phyloP scores from a whole-genome alignment of 176 grass and related monocot genomes.

The Microstegium vimineum region DNA sequence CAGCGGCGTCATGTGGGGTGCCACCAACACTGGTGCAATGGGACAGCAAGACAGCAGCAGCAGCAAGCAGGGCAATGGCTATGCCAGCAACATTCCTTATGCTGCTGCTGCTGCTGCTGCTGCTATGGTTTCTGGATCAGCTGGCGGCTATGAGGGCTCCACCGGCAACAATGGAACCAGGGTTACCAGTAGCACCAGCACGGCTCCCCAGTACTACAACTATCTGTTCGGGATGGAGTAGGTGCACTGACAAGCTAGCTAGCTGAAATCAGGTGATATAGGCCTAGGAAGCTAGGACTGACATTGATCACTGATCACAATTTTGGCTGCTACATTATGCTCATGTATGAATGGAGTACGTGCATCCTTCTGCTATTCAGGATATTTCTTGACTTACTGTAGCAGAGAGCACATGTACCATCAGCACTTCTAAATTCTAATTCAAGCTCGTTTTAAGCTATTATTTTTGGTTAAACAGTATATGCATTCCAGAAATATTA shows the following conservation, averaged over 20 bases:
- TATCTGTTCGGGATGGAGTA: constrained; percentile 84
- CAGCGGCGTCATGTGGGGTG: constrained; percentile 32
- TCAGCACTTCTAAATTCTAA: constrained; percentile 42
- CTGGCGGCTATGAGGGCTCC: constrained; percentile 48
- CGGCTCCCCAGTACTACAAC: constrained; percentile 64
- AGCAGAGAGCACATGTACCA: constrained; percentile 37
- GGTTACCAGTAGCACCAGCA: constrained; percentile 42
- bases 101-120: constrained; percentile 4
- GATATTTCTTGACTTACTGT: constrained; percentile 40
- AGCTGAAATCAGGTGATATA: constrained; percentile 49
- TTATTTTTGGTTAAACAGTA: constrained; percentile 13
- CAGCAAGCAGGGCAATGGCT: constrained; percentile 39
- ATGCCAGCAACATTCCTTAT: constrained; percentile 57
- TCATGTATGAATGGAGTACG: constrained; percentile 28
- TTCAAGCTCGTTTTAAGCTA: constrained; percentile 33
- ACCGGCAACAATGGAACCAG: constrained; percentile 49
- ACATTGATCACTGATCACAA: constrained; percentile 74
- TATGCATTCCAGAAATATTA: neutral
- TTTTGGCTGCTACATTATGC: constrained; percentile 50
- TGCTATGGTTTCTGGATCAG: constrained; percentile 40
- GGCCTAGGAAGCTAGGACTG: constrained; percentile 84
- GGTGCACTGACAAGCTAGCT: constrained; percentile 29
- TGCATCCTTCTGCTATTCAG: constrained; percentile 27
- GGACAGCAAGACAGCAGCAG: constrained; percentile 28
- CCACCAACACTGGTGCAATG: constrained; percentile 21